These are phyloP conservation scores for Rhizopogon vinicolor DNA, from an alignment of 768 basidiomycete species.

Conservation along the genomic window DNA sequence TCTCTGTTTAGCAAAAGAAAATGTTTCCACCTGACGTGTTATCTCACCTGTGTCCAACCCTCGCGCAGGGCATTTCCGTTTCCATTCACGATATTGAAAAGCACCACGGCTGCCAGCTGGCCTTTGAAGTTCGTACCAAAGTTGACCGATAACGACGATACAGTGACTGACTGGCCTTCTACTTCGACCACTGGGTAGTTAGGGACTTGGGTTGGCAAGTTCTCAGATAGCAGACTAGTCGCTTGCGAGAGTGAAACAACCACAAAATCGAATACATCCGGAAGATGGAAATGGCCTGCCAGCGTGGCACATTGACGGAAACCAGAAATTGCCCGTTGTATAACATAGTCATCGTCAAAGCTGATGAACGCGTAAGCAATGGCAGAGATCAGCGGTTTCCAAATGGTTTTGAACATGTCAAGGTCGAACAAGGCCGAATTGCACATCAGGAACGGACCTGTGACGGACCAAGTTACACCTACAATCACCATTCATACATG, in stretches of 20 bases:
- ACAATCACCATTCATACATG: constrained; percentile 32
- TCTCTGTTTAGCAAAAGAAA: background rate
- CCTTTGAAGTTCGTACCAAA: constrained; percentile 96
- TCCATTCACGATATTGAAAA: constrained; percentile 97
- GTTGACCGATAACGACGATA: constrained; percentile 86
- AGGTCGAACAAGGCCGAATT: constrained; percentile 79
- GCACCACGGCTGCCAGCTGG: constrained; percentile 92
- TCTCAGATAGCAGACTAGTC: constrained; percentile 79
- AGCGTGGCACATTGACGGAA: constrained; percentile 95
- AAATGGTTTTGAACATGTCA: constrained; percentile 91
- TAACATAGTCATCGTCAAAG: constrained; percentile 95
- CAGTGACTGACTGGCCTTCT: constrained; percentile 84
- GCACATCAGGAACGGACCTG: constrained; percentile 57
- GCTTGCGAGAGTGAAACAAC: constrained; percentile 91
- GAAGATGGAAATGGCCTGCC: constrained; percentile 82
- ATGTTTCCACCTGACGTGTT: background rate
- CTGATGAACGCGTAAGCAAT: constrained; percentile 95
- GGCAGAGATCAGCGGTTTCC: constrained; percentile 91
- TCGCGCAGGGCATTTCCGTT: constrained; percentile 92
- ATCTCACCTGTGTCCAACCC: constrained; percentile 84
- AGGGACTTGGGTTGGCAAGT: constrained; percentile 63
- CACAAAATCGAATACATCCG: constrained; percentile 96
- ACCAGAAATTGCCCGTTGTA: constrained; percentile 92
- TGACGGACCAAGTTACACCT: constrained; percentile 20
- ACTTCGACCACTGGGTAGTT: constrained; percentile 88